Percentiles rank a stretch among this genome's conserved stretches.
phyloP scores from a whole-genome alignment of 108 stramenopile species.

The Phaeodactylum tricornutum region DNA sequence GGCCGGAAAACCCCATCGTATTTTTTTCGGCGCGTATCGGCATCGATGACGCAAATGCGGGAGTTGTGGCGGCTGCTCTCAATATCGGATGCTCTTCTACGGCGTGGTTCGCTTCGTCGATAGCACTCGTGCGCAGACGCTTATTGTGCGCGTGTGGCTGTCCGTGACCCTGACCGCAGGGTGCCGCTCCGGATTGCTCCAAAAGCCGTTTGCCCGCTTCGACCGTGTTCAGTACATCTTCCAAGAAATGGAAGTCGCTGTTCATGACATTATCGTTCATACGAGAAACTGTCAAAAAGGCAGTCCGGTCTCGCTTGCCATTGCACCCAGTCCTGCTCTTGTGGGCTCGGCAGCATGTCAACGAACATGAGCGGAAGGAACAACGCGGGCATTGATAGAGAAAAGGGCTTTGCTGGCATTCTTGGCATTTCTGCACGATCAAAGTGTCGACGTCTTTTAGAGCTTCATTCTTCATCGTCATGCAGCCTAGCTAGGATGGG shows the following conservation, averaged over 20 bases:
- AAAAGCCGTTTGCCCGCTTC: conserved; percentile 32
- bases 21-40: not conserved
- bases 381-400: conserved; percentile 63
- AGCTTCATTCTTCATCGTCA: too few relatives aligned
- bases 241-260: conserved; percentile 70
- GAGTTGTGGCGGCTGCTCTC: not conserved
- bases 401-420: conserved; percentile 27
- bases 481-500: too few relatives aligned
- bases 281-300: conserved; percentile 21
- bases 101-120: not conserved
- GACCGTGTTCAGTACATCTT: conserved; percentile 43
- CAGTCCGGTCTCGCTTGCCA: conserved; percentile 61
- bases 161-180: conserved; percentile 1
- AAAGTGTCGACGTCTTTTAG: too few relatives aligned
- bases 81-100: conserved; percentile 2
- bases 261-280: conserved; percentile 44
- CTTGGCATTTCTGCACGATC: too few relatives aligned
- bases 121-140: not conserved
- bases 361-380: conserved; percentile 40
- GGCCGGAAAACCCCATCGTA: too few relatives aligned
- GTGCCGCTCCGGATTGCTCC: conserved; percentile 27
- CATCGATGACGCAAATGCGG: not conserved
- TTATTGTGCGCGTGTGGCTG: not conserved
- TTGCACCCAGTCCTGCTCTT: conserved; percentile 38
- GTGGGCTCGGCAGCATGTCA: conserved; percentile 44